phyloP scores from a whole-genome alignment of 1,284 basidiomycete species.

The Cerrena zonata region DNA sequence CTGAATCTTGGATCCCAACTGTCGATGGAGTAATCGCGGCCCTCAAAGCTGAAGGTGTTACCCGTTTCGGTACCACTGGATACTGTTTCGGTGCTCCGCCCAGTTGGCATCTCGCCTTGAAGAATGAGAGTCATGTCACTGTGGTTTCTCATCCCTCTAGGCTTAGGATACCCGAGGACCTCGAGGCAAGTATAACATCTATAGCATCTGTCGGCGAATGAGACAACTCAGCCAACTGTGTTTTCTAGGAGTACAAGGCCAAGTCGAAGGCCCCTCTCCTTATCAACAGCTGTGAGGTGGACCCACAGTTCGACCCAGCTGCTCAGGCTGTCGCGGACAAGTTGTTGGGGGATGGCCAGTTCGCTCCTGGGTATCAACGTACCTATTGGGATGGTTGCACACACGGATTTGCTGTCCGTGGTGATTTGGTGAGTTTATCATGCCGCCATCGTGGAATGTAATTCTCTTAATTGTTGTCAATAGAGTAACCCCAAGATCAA shows the following conservation, averaged over 20 bases:
- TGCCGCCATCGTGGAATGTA: neutral
- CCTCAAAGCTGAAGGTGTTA: conserved; percentile 55
- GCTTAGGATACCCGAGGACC: conserved; percentile 54
- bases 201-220: neutral
- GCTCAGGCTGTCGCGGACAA: conserved; percentile 42
- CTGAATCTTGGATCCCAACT: conserved; percentile 41
- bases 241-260: conserved; percentile 44
- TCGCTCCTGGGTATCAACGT: conserved; percentile 51
- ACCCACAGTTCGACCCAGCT: conserved; percentile 41
- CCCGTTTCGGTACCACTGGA: conserved; percentile 53
- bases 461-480: neutral
- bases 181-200: conserved; percentile 49
- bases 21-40: conserved; percentile 54
- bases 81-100: conserved; percentile 66
- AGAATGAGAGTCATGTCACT: conserved; percentile 47
- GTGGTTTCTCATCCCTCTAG: conserved; percentile 66
- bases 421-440: conserved; percentile 33
- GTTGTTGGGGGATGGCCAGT: conserved; percentile 45
- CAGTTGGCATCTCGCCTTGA: conserved; percentile 61
- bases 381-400: conserved; percentile 48
- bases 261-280: conserved; percentile 46
- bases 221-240: neutral
- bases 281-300: conserved; percentile 53
- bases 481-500: conserved; percentile 33
- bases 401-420: conserved; percentile 61